Conservation (phyloP, 1,284 basidiomycete species). For the Uromyces viciae-fabae region DNA sequence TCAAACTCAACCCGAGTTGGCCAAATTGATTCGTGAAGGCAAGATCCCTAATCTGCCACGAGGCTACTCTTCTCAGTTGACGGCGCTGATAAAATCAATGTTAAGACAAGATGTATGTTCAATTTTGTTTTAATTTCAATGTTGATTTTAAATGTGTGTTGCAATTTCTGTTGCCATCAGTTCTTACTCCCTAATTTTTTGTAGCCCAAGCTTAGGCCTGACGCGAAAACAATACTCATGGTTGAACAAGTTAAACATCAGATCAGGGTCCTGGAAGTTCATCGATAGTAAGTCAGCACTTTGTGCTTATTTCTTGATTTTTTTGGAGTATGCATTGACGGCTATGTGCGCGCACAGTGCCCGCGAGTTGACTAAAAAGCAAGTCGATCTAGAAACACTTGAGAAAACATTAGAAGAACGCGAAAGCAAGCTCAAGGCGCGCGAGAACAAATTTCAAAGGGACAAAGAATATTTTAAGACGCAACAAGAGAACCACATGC, state of each 20-base stretch:
- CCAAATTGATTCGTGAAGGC: conserved; percentile 74
- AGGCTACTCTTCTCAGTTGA: conserved; percentile 70
- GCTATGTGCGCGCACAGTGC: too few species aligned
- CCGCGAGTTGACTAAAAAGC: conserved; percentile 54
- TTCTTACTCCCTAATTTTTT: background rate
- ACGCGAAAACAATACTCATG: conserved; percentile 50
- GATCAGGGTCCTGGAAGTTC: conserved; percentile 43
- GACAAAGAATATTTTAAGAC: conserved; percentile 55
- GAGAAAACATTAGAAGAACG: conserved; percentile 57
- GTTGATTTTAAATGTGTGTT: background rate
- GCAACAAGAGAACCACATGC: conserved; percentile 38
- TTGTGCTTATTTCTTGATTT: background rate
- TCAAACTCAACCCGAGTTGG: conserved; percentile 77
- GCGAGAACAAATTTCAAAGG: conserved; percentile 60
- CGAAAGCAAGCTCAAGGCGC: conserved; percentile 62
- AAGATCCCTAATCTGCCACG: conserved; percentile 79
- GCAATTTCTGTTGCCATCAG: background rate
- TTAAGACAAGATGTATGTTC: conserved; percentile 71
- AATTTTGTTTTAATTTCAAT: too few species aligned
- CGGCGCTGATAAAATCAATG: conserved; percentile 77
- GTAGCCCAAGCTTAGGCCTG: conserved; percentile 52
- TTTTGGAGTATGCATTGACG: too few species aligned
- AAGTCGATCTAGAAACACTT: conserved; percentile 62
- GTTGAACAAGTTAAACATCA: conserved; percentile 52
- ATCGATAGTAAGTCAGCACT: conserved; percentile 36